These are phyloP conservation scores for Thermochaetoides dissita DNA, from an alignment of 2,329 filamentous ascomycete species.

Conservation along the genomic window DNA sequence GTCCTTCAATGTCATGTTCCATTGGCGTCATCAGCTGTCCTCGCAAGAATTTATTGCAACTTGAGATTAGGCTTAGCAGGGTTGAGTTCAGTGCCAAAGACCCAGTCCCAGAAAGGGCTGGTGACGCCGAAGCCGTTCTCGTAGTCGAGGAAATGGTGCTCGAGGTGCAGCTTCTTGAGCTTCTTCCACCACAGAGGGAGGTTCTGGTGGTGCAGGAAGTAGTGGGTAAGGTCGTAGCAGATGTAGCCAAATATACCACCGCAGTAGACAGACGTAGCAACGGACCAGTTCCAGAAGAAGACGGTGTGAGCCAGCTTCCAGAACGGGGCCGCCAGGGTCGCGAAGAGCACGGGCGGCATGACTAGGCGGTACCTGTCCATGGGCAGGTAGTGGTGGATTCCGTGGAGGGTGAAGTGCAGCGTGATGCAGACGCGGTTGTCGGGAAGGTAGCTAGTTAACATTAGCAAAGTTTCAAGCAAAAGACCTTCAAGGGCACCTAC, in stretches of 20 bases:
- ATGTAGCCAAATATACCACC: constrained; percentile 93
- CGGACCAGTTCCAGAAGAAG: constrained; percentile 75
- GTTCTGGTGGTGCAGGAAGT: constrained; percentile 93
- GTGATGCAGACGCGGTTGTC: constrained; percentile 83
- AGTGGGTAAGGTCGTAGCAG: constrained; percentile 94
- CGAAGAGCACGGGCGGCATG: constrained; percentile 85
- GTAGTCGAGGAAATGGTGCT: constrained; percentile 96
- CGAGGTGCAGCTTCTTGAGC: constrained; percentile 93
- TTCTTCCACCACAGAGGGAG: constrained; percentile 79
- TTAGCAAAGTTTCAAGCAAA: constrained; percentile 17
- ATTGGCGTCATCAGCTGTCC: constrained; percentile 19
- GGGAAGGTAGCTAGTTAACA: constrained; percentile 52
- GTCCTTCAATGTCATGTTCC: too few species aligned
- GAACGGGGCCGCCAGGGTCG: constrained; percentile 73
- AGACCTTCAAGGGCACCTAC: constrained; percentile 36
- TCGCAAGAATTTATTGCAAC: constrained; percentile 3
- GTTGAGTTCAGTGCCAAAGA: constrained; percentile 77
- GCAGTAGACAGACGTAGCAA: constrained; percentile 64
- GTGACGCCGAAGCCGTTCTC: constrained; percentile 96
- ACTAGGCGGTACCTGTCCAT: constrained; percentile 97
- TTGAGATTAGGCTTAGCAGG: constrained; percentile 21
- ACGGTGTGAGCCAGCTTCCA: constrained; percentile 77
- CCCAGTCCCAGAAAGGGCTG: constrained; percentile 83
- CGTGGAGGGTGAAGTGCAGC: constrained; percentile 83
- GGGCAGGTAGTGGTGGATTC: constrained; percentile 96